Evolutionary conservation across 2,329 filamentous ascomycete species (phyloP).

Genomic region (Pyrenophora teres): DNA sequence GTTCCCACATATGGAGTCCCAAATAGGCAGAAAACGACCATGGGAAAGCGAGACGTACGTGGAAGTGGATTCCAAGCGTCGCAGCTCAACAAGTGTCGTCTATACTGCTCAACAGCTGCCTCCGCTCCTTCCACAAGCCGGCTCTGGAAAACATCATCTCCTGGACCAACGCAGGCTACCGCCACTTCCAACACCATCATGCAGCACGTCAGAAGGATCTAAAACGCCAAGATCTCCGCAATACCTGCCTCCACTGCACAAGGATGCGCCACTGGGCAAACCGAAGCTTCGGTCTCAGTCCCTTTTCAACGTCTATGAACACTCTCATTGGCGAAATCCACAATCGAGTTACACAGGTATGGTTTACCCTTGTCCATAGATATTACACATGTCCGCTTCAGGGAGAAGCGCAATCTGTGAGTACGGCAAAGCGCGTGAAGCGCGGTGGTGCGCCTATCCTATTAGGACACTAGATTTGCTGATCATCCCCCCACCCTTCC

Average conservation of each 20-base stretch:
- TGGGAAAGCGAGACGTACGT: slow-evolving; percentile 35
- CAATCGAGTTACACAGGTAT: slow-evolving; percentile 24
- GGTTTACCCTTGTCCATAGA: slow-evolving; percentile 7
- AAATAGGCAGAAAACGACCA: slow-evolving; percentile 36
- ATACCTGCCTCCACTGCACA: slow-evolving; percentile 9
- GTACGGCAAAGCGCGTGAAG: neutral
- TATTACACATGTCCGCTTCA: slow-evolving; percentile 8
- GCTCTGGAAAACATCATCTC: slow-evolving; percentile 26
- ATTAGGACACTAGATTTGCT: slow-evolving; percentile 10
- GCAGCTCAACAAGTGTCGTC: slow-evolving; percentile 17
- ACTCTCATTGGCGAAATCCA: slow-evolving; percentile 14
- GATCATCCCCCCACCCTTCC: too few relatives aligned
- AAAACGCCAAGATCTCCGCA: slow-evolving; percentile 12
- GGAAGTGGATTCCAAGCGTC: slow-evolving; percentile 23
- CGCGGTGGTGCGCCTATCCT: slow-evolving; percentile 15
- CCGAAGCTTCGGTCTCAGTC: slow-evolving; percentile 29
- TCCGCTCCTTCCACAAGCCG: slow-evolving; percentile 37
- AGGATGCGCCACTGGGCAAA: slow-evolving; percentile 6
- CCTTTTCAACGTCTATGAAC: slow-evolving; percentile 26
- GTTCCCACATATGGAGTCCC: slow-evolving; percentile 37
- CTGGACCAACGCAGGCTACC: slow-evolving; percentile 30
- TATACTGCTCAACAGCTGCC: slow-evolving; percentile 19
- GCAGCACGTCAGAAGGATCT: slow-evolving; percentile 20
- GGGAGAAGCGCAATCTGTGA: slow-evolving; percentile 12
- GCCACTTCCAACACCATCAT: slow-evolving; percentile 27